Percentiles rank a stretch among this genome's conserved stretches.
These are phyloP conservation scores for Luvunga scandens DNA, from an alignment of 345 rosid genomes.

Conservation along the genomic window DNA sequence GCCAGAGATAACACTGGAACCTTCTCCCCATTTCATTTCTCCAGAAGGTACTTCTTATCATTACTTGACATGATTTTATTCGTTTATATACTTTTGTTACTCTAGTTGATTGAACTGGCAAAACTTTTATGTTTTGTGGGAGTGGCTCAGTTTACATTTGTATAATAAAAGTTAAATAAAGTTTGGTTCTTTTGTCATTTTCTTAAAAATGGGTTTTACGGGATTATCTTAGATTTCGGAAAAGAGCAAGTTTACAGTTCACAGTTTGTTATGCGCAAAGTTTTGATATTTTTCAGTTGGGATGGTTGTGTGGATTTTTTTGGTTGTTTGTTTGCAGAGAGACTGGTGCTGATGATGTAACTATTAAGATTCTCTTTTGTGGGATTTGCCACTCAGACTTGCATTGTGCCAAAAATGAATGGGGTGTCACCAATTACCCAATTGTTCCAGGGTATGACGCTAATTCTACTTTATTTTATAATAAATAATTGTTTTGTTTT, in stretches of 20 bases:
- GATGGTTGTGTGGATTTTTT: not conserved
- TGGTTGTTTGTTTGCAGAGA: conserved; percentile 43
- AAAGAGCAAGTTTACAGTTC: not conserved
- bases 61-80: not conserved
- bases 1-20: conserved; percentile 67
- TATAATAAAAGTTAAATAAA: too few relatives aligned
- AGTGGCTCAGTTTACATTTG: not conserved
- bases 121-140: not conserved
- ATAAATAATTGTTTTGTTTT: not conserved
- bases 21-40: conserved; percentile 75
- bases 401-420: conserved; percentile 60
- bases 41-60: conserved; percentile 54
- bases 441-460: conserved; percentile 77
- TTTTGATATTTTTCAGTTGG: not conserved
- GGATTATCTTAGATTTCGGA: not conserved
- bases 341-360: conserved; percentile 74
- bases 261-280: not conserved
- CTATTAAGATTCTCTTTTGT: conserved; percentile 71
- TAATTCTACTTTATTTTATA: not conserved
- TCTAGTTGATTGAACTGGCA: not conserved
- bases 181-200: not conserved
- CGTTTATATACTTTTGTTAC: not conserved
- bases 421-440: conserved; percentile 71
- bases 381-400: conserved; percentile 88
- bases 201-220: not conserved